Conservation (phyloP, 495 filamentous ascomycete species). For the Durotheca rogersii region DNA sequence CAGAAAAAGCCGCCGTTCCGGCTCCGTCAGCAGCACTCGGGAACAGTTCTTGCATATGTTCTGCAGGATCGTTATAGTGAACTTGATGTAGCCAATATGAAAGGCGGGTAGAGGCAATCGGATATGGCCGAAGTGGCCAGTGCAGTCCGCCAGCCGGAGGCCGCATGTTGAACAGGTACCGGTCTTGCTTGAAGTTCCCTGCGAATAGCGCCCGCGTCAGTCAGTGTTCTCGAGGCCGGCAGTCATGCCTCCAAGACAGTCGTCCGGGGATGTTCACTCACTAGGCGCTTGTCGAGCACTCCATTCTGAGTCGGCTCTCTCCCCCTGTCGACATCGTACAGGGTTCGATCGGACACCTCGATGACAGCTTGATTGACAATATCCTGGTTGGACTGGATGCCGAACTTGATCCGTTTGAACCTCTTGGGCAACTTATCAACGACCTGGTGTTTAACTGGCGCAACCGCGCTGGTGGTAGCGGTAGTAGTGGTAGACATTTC, state of each 20-base stretch:
- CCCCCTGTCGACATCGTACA: slow-evolving; percentile 81
- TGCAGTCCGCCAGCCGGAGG: slow-evolving; percentile 72
- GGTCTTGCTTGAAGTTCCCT: slow-evolving; percentile 78
- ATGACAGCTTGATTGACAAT: slow-evolving; percentile 92
- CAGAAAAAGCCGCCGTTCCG: slow-evolving; percentile 68
- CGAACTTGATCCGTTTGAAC: slow-evolving; percentile 91
- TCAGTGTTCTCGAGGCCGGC: background rate
- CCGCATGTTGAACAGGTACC: slow-evolving; percentile 80
- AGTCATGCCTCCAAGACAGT: background rate
- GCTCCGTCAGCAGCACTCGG: slow-evolving; percentile 73
- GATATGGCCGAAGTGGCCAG: slow-evolving; percentile 93
- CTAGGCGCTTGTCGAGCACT: slow-evolving; percentile 79
- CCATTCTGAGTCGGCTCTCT: slow-evolving; percentile 73
- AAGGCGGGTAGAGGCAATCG: slow-evolving; percentile 86
- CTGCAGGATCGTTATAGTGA: slow-evolving; percentile 83
- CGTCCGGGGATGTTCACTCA: slow-evolving; percentile 25
- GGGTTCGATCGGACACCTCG: slow-evolving; percentile 84
- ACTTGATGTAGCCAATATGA: slow-evolving; percentile 92
- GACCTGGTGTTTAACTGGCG: slow-evolving; percentile 79
- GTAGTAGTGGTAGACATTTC: slow-evolving; percentile 24
- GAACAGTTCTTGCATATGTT: slow-evolving; percentile 91
- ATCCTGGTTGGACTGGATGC: slow-evolving; percentile 88
- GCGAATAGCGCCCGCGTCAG: slow-evolving; percentile 30
- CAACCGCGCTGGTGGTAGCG: slow-evolving; percentile 12
- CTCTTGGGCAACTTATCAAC: slow-evolving; percentile 83